Conservation (phyloP, 352 stramenopile species). For the Aphanomyces invadans region DNA sequence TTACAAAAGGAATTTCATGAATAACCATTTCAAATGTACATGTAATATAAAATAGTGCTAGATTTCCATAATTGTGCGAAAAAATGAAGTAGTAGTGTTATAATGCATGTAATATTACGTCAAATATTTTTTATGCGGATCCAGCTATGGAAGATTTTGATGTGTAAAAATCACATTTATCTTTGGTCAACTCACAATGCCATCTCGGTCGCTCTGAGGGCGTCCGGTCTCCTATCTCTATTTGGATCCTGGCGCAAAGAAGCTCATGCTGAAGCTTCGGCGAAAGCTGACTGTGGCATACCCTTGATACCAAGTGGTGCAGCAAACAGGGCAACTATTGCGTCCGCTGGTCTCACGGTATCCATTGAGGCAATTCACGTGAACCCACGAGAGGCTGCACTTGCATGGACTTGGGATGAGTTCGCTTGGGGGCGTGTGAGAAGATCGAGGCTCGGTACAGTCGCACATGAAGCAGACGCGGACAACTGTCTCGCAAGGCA, state of each 20-base stretch:
- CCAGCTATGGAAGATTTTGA: too few species aligned
- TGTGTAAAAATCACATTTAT: neutral
- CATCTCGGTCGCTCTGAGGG: too few species aligned
- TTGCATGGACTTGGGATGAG: slow-evolving; percentile 20
- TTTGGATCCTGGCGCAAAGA: neutral
- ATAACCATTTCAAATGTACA: too few species aligned
- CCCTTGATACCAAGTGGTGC: slow-evolving; percentile 14
- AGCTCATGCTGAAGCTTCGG: slow-evolving; percentile 17
- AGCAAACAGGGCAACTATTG: slow-evolving; percentile 18
- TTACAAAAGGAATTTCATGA: too few species aligned
- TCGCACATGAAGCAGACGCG: neutral
- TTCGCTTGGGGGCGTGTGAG: neutral
- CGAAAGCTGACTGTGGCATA: slow-evolving; percentile 16
- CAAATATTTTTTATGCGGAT: too few species aligned
- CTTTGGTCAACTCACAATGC: too few species aligned
- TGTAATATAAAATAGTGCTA: too few species aligned
- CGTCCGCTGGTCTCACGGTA: slow-evolving; percentile 12
- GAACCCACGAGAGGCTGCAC: slow-evolving; percentile 16
- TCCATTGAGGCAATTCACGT: slow-evolving; percentile 14
- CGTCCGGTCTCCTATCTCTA: too few species aligned
- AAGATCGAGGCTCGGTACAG: neutral
- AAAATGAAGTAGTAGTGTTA: too few species aligned
- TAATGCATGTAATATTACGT: too few species aligned
- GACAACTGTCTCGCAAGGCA: neutral
- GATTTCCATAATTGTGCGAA: too few species aligned